Evolutionary conservation across 306 rosid genomes (phyloP).

Genomic region (Castanea mollissima): DNA sequence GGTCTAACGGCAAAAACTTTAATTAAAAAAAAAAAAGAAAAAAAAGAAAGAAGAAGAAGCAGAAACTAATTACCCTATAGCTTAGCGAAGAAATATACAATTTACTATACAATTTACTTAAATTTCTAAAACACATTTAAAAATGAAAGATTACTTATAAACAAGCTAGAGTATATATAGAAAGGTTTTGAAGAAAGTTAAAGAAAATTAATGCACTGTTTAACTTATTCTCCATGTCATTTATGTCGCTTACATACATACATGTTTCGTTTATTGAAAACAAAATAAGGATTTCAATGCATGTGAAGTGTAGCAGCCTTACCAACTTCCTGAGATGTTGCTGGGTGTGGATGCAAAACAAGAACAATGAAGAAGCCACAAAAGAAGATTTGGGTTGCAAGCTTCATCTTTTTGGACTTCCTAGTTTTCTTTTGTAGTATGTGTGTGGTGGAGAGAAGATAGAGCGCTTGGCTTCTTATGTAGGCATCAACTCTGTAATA

Average conservation of each 20-base stretch:
- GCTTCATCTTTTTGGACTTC: conserved; percentile 27
- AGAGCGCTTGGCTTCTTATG: background rate
- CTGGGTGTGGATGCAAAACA: conserved; percentile 25
- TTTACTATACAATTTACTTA: too few relatives aligned
- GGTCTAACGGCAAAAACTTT: background rate
- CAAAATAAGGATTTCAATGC: background rate
- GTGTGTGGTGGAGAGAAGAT: background rate
- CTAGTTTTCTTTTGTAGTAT: background rate
- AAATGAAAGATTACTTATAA: background rate
- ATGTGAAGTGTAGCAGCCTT: background rate
- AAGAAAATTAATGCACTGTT: background rate
- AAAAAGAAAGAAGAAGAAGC: too few relatives aligned
- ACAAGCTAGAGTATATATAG: background rate
- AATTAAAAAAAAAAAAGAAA: too few relatives aligned
- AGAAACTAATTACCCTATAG: too few relatives aligned
- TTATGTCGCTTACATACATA: background rate
- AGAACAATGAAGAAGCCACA: conserved; percentile 31
- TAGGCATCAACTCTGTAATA: background rate
- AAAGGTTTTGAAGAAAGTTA: background rate
- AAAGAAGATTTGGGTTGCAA: conserved; percentile 11
- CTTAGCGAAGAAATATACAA: too few relatives aligned
- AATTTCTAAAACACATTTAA: background rate
- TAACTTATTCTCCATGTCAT: background rate
- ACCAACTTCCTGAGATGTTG: conserved; percentile 57
- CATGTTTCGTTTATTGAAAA: background rate